phyloP scores from a whole-genome alignment of 2,329 filamentous ascomycete species.

The Bipolaris gigantea region DNA sequence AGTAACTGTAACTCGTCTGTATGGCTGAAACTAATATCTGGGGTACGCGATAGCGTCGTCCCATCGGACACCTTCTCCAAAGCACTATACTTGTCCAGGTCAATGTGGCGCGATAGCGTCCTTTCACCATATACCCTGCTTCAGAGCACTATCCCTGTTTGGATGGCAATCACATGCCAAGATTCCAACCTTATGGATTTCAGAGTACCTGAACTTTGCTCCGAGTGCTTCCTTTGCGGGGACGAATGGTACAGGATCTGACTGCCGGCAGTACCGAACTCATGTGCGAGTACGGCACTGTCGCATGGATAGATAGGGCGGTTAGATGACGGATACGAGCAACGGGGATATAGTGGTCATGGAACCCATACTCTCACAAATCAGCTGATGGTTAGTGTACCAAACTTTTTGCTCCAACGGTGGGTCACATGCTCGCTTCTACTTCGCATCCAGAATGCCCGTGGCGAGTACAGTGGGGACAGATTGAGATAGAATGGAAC shows the following conservation, averaged over 20 bases:
- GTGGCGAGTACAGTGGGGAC: conserved; percentile 24
- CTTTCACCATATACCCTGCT: conserved; percentile 12
- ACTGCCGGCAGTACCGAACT: not conserved
- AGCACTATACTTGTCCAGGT: conserved; percentile 11
- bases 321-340: conserved; percentile 11
- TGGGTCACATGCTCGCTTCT: conserved; percentile 19
- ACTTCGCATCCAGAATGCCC: conserved; percentile 10
- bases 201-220: conserved; percentile 16
- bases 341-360: not conserved
- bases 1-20: conserved; percentile 15
- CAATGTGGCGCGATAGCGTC: conserved; percentile 13
- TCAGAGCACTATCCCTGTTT: conserved; percentile 13
- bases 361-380: conserved; percentile 4
- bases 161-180: conserved; percentile 13
- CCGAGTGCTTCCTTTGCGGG: conserved; percentile 12
- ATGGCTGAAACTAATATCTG: conserved; percentile 20
- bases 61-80: conserved; percentile 12
- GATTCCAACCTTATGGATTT: conserved; percentile 20
- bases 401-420: conserved; percentile 10
- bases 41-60: conserved; percentile 17
- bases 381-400: conserved; percentile 16
- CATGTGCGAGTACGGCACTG: not conserved
- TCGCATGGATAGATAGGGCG: conserved; percentile 5
- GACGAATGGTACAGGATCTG: conserved; percentile 12
- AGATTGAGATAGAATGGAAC: conserved; percentile 36